Evolutionary conservation across 305 asterid species (phyloP).

Genomic region (Withania somnifera): DNA sequence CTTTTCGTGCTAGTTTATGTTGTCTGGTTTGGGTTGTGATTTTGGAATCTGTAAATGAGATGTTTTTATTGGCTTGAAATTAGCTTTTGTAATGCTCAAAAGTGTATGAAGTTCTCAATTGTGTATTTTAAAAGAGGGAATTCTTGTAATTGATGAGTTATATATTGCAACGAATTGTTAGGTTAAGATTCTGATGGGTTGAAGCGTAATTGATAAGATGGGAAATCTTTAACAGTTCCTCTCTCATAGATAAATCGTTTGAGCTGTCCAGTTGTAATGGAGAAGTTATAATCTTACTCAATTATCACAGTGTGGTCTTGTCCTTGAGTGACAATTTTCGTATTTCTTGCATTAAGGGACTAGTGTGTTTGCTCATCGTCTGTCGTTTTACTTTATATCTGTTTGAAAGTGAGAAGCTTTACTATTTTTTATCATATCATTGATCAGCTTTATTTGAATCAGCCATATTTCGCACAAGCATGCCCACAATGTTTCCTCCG

Average conservation of each 20-base stretch:
- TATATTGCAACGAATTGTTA: neutral
- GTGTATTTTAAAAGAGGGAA: neutral
- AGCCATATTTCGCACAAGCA: conserved; percentile 45
- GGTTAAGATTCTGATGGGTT: neutral
- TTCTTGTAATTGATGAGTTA: neutral
- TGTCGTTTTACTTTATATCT: neutral
- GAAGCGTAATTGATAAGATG: neutral
- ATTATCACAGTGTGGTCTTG: neutral
- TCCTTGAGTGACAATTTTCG: neutral
- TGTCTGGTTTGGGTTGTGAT: neutral
- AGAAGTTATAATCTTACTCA: neutral
- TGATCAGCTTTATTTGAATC: conserved; percentile 17
- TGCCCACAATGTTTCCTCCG: conserved; percentile 22
- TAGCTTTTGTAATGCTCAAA: neutral
- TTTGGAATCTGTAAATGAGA: neutral
- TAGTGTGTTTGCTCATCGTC: neutral
- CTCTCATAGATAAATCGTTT: neutral
- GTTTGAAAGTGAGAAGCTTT: conserved; percentile 2
- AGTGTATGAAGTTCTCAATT: neutral
- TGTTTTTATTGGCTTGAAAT: neutral
- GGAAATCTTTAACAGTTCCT: neutral
- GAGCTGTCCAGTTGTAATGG: neutral
- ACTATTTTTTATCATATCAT: neutral
- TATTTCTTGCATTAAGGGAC: neutral
- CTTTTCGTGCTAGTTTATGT: neutral